These are phyloP conservation scores for Pseudohyphozyma bogoriensis DNA, from an alignment of 768 basidiomycete species.

Conservation along the genomic window DNA sequence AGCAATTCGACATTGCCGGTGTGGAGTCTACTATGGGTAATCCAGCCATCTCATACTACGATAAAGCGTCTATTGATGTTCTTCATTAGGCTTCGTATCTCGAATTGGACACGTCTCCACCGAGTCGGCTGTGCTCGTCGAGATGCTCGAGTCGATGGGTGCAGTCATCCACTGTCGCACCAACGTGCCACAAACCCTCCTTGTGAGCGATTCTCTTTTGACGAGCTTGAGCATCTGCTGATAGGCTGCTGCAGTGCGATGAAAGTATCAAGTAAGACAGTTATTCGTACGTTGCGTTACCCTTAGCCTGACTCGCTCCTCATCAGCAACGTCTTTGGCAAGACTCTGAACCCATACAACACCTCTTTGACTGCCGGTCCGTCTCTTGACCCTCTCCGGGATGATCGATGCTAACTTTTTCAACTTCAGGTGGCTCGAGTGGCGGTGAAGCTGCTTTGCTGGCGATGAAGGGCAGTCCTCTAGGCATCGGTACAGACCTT, in stretches of 20 bases:
- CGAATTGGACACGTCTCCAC: constrained; percentile 22
- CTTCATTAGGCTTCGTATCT: constrained; percentile 30
- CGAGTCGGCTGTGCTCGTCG: constrained; percentile 8
- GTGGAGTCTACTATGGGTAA: constrained; percentile 14
- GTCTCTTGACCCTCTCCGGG: too few relatives aligned
- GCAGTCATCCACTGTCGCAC: constrained; percentile 27
- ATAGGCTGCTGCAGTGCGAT: constrained; percentile 48
- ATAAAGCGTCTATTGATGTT: too few relatives aligned
- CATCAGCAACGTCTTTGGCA: constrained; percentile 63
- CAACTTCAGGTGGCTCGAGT: constrained; percentile 30
- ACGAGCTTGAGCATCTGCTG: not conserved
- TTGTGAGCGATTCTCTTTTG: constrained; percentile 5
- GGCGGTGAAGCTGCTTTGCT: constrained; percentile 36
- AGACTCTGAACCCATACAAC: constrained; percentile 48
- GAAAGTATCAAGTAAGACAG: constrained; percentile 81
- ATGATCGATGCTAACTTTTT: too few relatives aligned
- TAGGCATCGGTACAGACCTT: constrained; percentile 29
- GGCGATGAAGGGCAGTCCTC: constrained; percentile 26
- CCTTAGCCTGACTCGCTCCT: too few relatives aligned
- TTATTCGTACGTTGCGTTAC: too few relatives aligned
- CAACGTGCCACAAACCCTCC: constrained; percentile 29
- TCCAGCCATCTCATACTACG: too few relatives aligned
- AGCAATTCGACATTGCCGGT: constrained; percentile 37
- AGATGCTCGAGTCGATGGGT: constrained; percentile 17
- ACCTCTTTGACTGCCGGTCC: constrained; percentile 28